Base-by-base conservation (phyloP, 2,329 filamentous ascomycete species). In the Sporothrix pseudoabietina region DNA sequence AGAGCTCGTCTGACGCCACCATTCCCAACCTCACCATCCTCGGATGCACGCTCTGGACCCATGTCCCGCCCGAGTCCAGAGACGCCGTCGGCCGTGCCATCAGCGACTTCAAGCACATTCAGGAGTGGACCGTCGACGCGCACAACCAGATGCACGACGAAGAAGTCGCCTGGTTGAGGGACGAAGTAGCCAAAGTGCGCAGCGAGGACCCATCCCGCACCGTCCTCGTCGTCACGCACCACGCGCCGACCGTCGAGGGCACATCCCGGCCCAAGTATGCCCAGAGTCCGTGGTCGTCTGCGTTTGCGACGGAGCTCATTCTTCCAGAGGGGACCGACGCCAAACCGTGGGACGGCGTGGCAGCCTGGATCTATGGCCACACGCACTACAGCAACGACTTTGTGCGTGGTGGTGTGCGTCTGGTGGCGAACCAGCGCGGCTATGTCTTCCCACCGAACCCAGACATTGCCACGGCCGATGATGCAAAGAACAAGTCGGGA, bases 31-130 rank as follows among this genome's bases (percentile, higher is more conserved):
- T 32, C 71, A 65, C 55, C 7, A 55, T 90, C 4, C 78, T 90
- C 2, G 88, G 88, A 4, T 89, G 86, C 75, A 88, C 87, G 0
- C 81, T 90, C 0, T 89, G 87, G 85, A 88, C 87, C 1, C 75
- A 79, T 0, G 82, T 90, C 12, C 81, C 84, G 0, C 75, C 81
- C 0, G 79, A 82, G 9, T 79, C 81, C 9, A 79, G 77, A 14
- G 78, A 79, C 0, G 77, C 82, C 4, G 84, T 89, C n/a, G 66
- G 79, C 30, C 78, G 78, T 39, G 84, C 81, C 73, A 80, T 89
- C 16, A 84, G 83, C 26, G 88, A 90, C 78, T 89, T 88, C 83
- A 19, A 35, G 41, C 82, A 82, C 39, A 89, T 90, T 22, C 54
- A 78, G 14, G 79, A 77, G 3, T 90, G 88, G 88, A 83, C 81